Percentiles rank a stretch among this genome's conserved stretches.
These are phyloP conservation scores for Aspergillus kassunensis DNA, from an alignment of 495 filamentous ascomycete species.

Conservation along the genomic window DNA sequence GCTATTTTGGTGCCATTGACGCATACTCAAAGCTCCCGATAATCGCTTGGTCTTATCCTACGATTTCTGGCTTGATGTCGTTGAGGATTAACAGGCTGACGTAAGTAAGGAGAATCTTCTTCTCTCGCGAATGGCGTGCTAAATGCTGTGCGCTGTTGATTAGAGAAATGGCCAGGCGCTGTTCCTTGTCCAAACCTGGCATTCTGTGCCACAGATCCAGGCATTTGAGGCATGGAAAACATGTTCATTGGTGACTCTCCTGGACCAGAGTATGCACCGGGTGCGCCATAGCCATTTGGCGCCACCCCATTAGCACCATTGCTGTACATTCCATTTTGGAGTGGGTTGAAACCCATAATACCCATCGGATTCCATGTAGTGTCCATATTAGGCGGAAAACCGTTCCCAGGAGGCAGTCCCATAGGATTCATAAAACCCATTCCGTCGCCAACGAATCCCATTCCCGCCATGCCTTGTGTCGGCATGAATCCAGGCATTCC, in stretches of 20 bases:
- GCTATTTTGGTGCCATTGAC: neutral
- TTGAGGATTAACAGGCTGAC: constrained; percentile 93
- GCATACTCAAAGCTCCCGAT: constrained; percentile 64
- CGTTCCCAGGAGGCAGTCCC: constrained; percentile 38
- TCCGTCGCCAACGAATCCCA: constrained; percentile 39
- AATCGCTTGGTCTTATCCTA: constrained; percentile 80
- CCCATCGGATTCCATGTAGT: constrained; percentile 49
- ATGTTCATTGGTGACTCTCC: constrained; percentile 40
- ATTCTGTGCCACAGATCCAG: constrained; percentile 26
- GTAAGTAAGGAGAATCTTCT: constrained; percentile 90
- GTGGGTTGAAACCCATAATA: constrained; percentile 39
- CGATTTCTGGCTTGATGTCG: constrained; percentile 77
- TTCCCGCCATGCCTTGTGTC: constrained; percentile 34
- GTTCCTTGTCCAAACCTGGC: constrained; percentile 29
- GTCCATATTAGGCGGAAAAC: constrained; percentile 43
- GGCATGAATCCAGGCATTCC: constrained; percentile 27
- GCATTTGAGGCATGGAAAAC: constrained; percentile 34
- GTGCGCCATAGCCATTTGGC: constrained; percentile 25
- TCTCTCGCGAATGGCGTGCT: constrained; percentile 60
- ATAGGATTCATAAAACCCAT: constrained; percentile 56
- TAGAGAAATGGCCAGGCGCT: constrained; percentile 52
- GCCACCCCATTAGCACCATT: constrained; percentile 32
- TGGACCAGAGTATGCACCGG: constrained; percentile 37
- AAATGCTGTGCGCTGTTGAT: constrained; percentile 69
- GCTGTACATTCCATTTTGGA: constrained; percentile 47